Evolutionary conservation across 2,329 filamentous ascomycete genomes (phyloP).

Genomic region (Cladosporium sp.): DNA sequence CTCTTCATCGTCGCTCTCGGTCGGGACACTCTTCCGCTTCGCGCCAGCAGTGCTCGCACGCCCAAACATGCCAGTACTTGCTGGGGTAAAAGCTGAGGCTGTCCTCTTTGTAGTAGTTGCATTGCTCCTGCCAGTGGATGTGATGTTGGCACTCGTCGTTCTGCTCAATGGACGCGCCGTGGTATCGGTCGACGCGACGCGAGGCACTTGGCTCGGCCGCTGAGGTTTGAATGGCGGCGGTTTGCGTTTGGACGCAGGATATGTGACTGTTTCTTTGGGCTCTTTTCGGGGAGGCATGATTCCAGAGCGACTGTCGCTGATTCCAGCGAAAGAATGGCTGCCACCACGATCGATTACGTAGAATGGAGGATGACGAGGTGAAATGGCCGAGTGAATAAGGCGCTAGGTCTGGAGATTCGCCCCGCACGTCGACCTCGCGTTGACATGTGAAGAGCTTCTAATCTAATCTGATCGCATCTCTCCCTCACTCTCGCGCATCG

Average conservation of each 20-base stretch:
- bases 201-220: conserved; percentile 24
- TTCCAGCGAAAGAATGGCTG: no score
- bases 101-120: neutral
- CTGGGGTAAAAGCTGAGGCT: neutral
- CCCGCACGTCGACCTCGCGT: neutral
- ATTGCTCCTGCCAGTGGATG: neutral
- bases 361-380: no score
- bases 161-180: neutral
- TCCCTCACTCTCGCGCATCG: no score
- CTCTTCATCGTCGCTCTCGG: conserved; percentile 19
- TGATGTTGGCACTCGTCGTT: neutral
- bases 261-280: conserved; percentile 30
- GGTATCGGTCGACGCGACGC: conserved; percentile 38
- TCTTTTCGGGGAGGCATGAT: conserved; percentile 30
- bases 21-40: conserved; percentile 1
- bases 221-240: conserved; percentile 31
- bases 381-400: no score
- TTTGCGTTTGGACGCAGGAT: conserved; percentile 30
- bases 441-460: neutral
- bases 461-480: neutral
- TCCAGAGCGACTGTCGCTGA: no score
- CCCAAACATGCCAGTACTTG: conserved; percentile 4
- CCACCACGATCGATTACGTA: no score
- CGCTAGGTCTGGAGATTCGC: no score
- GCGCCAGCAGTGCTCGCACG: neutral